phyloP scores from a whole-genome alignment of 2,329 filamentous ascomycete genomes.

The Diaporthe australafricana region DNA sequence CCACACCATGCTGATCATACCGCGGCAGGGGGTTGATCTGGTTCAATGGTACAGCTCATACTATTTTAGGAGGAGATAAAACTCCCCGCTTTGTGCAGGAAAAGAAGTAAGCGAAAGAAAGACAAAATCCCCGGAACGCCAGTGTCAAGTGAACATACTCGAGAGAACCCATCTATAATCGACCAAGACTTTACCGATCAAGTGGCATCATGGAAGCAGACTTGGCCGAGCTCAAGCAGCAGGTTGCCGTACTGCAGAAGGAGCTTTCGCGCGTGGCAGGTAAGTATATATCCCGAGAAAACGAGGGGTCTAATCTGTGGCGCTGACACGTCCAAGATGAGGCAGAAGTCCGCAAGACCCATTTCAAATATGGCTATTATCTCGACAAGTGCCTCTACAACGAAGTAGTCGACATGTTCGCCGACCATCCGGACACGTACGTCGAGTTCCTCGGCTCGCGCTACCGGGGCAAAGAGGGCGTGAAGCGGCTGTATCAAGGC shows the following conservation, averaged over 20 bases:
- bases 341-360: conserved; percentile 64
- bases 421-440: conserved; percentile 63
- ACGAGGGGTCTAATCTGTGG: no score
- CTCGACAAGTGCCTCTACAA: conserved; percentile 70
- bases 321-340: conserved; percentile 53
- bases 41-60: not conserved
- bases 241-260: conserved; percentile 49
- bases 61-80: not conserved
- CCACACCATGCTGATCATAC: not conserved
- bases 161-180: not conserved
- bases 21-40: not conserved
- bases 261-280: conserved; percentile 50
- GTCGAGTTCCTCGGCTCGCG: conserved; percentile 67
- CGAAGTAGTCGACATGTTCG: conserved; percentile 63
- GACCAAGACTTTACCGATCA: not conserved
- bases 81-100: not conserved
- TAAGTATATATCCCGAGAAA: not conserved
- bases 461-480: conserved; percentile 62
- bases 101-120: no score
- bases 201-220: conserved; percentile 47
- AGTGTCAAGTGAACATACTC: no score
- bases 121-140: not conserved
- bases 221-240: conserved; percentile 50
- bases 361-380: conserved; percentile 70
- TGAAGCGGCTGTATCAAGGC: conserved; percentile 62